phyloP scores from a whole-genome alignment of 2,329 filamentous ascomycete species.

The Dactylellina haptotyla region DNA sequence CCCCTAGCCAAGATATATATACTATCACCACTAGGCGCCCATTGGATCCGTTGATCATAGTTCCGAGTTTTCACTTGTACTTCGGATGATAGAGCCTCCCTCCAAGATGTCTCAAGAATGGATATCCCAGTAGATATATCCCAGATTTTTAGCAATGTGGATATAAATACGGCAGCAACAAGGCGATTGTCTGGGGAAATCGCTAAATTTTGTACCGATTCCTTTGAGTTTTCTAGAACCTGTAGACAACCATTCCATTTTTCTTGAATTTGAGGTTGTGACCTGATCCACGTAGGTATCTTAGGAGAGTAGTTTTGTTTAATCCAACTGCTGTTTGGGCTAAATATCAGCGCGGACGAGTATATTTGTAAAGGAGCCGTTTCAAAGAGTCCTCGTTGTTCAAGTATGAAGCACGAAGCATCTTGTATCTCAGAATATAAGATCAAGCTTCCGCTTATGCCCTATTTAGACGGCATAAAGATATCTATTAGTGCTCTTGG shows the following conservation, averaged over 20 bases:
- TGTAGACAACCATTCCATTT: neutral
- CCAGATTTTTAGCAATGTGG: too few relatives aligned
- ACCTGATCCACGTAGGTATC: neutral
- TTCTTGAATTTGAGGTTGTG: neutral
- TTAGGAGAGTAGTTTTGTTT: neutral
- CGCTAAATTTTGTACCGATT: too few relatives aligned
- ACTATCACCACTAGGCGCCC: too few relatives aligned
- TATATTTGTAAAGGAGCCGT: conserved; percentile 18
- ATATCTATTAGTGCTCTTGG: too few relatives aligned
- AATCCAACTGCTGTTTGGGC: neutral
- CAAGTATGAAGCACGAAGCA: neutral
- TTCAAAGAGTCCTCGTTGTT: neutral
- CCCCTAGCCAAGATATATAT: too few relatives aligned
- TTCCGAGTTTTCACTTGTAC: too few relatives aligned
- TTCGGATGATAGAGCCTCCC: too few relatives aligned
- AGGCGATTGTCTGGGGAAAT: too few relatives aligned
- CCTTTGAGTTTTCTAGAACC: neutral
- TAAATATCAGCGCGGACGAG: conserved; percentile 19
- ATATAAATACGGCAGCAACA: too few relatives aligned
- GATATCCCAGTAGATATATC: too few relatives aligned
- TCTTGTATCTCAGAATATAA: neutral
- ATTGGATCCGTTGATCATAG: too few relatives aligned
- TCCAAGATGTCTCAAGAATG: too few relatives aligned
- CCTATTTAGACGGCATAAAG: neutral
- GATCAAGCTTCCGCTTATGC: neutral